A percentile compares a stretch with the other conserved stretches of the same genome.
Conservation (phyloP, 129 eudicot genomes). For the Flaveria robusta region DNA sequence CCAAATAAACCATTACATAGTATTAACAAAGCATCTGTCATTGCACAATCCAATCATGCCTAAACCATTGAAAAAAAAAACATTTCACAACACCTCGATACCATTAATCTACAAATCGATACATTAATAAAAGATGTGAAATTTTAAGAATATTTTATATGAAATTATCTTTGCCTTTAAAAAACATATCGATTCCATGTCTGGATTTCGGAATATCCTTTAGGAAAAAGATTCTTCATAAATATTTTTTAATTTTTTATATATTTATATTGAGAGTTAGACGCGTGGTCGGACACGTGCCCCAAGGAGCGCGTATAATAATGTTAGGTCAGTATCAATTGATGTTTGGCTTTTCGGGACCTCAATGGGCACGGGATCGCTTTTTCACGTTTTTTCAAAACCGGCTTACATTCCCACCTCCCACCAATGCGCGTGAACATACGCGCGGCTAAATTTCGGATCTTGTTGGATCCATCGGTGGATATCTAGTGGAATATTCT, state of each 20-base stretch:
- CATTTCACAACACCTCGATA: no score
- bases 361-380: conserved; percentile 37
- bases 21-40: no score
- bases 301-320: no score
- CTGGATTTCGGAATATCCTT: conserved; percentile 28
- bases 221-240: not conserved
- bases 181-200: conserved; percentile 14
- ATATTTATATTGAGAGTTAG: no score
- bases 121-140: no score
- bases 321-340: conserved; percentile 14
- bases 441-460: not conserved
- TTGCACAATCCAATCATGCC: no score
- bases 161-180: not conserved
- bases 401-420: not conserved
- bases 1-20: no score
- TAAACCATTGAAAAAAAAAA: no score
- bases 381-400: conserved; percentile 27
- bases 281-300: no score
- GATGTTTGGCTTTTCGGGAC: conserved; percentile 41
- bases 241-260: no score
- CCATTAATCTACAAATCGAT: no score
- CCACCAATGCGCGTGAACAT: not conserved
- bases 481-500: not conserved
- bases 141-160: no score
- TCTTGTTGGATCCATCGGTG: not conserved